Base-by-base conservation (phyloP, 2,329 filamentous ascomycete genomes). In the Penicillium sp. region DNA sequence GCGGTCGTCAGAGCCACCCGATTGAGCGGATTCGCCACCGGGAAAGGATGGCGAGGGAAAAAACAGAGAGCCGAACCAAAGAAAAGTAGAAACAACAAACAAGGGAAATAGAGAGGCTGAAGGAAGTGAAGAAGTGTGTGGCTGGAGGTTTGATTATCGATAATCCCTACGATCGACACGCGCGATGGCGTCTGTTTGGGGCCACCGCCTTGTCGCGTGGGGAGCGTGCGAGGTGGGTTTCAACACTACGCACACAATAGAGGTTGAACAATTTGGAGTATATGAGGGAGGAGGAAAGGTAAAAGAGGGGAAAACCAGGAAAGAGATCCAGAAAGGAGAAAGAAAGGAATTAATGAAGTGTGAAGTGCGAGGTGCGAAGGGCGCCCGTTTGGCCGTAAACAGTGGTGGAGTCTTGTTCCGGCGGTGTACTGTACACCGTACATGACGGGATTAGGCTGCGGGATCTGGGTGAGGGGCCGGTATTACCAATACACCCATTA, bases 1-100 rank as follows among this genome's bases (percentile, higher is more conserved):
- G 53, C 39, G n/a, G 56, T 44, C 46, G 51, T 53, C 54, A 55
- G 53, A 61, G 50, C 52, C 54, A 63, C 49, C 55, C 50, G 55
- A 56, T 55, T 47, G 46, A 49, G 44, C 45, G 49, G 56, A 56
- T 65, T 69, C 63, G 67, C 67, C 67, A 69, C 67, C 65, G 59
- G 55, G 53, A 59, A 44, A 51, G 46, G 33, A 41, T 35, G 22
- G 40, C 43, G 24, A 48, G 31, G 20, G 42, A 10, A 53, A 46
- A 47, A 48, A 46, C 28, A 33, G 46, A 46, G 43, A 39, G 36
- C 18, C 36, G 39, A 41, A 27, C 24, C 39, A 41, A 41, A 27
- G n/a, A 14, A 41, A 41, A 27, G 22, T n/a, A 27, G 39, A 50
- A 48, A 48, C 28, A 50, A 47, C 28, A 50, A 47, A 45, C 30